A percentile compares a stretch with the other conserved stretches of the same genome.
phyloP scores from a whole-genome alignment of 768 basidiomycete species.

The Daedalea quercina region DNA sequence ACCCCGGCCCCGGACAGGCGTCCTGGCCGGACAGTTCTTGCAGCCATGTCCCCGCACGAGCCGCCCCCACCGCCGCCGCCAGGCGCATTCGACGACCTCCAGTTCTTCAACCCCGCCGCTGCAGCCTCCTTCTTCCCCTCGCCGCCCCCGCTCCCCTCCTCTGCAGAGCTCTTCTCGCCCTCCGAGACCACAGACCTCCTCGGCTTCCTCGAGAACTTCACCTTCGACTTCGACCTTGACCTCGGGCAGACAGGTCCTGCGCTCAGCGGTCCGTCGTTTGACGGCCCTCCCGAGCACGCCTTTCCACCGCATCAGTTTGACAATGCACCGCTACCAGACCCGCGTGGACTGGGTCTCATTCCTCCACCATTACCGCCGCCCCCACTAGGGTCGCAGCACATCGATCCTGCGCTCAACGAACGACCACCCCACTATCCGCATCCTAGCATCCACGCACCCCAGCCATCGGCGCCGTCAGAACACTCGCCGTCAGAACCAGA shows the following conservation, averaged over 20 bases:
- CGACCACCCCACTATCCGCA: neutral
- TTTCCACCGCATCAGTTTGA: neutral
- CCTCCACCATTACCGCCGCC: neutral
- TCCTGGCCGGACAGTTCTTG: neutral
- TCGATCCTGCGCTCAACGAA: neutral
- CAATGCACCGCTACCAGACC: neutral
- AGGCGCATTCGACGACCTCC: constrained; percentile 59
- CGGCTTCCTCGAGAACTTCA: constrained; percentile 78
- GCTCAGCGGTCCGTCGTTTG: neutral
- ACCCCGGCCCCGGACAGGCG: constrained; percentile 3
- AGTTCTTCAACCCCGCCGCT: constrained; percentile 63
- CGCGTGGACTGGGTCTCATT: neutral
- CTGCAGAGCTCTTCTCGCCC: constrained; percentile 72
- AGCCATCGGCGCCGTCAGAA: constrained; percentile 11
- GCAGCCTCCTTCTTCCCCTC: constrained; percentile 45
- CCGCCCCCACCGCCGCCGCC: constrained; percentile 40
- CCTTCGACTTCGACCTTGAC: constrained; percentile 51
- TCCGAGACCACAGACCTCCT: constrained; percentile 75
- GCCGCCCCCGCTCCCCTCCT: constrained; percentile 57
- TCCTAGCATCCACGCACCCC: constrained; percentile 9
- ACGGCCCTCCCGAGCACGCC: constrained; percentile 1
- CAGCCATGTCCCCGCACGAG: constrained; percentile 6
- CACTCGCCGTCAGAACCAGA: constrained; percentile 7
- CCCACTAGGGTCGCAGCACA: neutral
- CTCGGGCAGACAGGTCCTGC: constrained; percentile 8